phyloP scores from a whole-genome alignment of 371 early-diverging fungal species.

The Mucor racemosus region DNA sequence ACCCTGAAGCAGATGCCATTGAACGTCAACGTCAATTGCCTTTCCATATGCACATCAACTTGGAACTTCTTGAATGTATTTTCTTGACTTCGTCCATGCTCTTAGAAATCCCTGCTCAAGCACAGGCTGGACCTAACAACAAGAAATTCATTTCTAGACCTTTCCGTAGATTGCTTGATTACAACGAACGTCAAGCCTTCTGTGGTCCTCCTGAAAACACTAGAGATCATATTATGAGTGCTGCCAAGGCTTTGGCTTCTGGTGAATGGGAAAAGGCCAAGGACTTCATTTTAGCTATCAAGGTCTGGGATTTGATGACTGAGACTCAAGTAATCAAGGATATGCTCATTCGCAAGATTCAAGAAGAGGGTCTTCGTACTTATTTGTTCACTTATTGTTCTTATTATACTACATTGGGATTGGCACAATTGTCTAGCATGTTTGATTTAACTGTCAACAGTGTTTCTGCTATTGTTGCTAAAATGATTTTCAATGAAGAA shows the following conservation, averaged over 20 bases:
- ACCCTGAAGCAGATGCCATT: slow-evolving; percentile 82
- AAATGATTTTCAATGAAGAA: slow-evolving; percentile 94
- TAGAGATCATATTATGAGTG: slow-evolving; percentile 97
- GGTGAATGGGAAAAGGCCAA: slow-evolving; percentile 94
- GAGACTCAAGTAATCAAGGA: slow-evolving; percentile 79
- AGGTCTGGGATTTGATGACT: slow-evolving; percentile 95
- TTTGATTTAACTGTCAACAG: slow-evolving; percentile 76
- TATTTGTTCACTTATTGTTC: slow-evolving; percentile 91
- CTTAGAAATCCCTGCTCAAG: slow-evolving; percentile 95
- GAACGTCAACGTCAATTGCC: slow-evolving; percentile 95
- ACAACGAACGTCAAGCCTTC: slow-evolving; percentile 94
- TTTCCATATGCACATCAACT: slow-evolving; percentile 98
- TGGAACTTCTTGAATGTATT: slow-evolving; percentile 96
- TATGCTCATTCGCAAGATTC: slow-evolving; percentile 89
- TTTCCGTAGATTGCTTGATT: slow-evolving; percentile 94
- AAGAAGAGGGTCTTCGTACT: slow-evolving; percentile 95
- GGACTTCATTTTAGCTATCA: slow-evolving; percentile 86
- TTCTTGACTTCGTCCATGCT: slow-evolving; percentile 96
- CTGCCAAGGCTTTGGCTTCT: slow-evolving; percentile 87
- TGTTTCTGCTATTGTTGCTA: slow-evolving; percentile 81
- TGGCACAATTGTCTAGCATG: slow-evolving; percentile 83
- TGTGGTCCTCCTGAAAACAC: slow-evolving; percentile 97
- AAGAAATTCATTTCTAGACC: slow-evolving; percentile 88
- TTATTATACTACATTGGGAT: slow-evolving; percentile 86
- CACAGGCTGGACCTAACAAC: slow-evolving; percentile 79